Evolutionary conservation across 345 rosid species (phyloP).

Genomic region (Syzygium aromaticum): DNA sequence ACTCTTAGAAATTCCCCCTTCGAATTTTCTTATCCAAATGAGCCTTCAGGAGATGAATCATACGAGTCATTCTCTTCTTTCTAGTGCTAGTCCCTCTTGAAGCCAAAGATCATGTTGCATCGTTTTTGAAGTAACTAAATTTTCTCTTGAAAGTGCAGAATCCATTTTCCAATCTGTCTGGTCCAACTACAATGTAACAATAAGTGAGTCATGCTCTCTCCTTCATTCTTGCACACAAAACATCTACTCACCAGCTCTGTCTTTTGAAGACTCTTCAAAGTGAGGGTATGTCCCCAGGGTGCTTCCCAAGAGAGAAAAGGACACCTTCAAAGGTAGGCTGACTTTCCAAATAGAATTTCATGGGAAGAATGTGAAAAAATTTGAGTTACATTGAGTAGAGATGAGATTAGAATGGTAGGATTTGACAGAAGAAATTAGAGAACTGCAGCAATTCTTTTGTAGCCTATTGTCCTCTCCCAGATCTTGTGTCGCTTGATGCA

Average conservation of each 20-base stretch:
- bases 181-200: neutral
- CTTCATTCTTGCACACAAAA: neutral
- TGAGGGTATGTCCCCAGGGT: neutral
- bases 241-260: neutral
- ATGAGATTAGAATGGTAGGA: neutral
- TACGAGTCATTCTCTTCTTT: neutral
- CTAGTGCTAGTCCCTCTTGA: neutral
- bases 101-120: neutral
- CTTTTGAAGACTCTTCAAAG: neutral
- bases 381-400: neutral
- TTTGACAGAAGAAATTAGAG: neutral
- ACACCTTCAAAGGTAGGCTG: neutral
- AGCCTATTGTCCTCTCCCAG: neutral
- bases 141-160: neutral
- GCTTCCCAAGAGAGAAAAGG: neutral
- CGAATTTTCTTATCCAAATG: neutral
- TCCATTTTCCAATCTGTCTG: neutral
- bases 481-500: neutral
- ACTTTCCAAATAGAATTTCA: neutral
- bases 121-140: neutral
- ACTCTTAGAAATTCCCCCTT: neutral
- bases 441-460: neutral
- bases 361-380: neutral
- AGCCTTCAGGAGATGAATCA: neutral
- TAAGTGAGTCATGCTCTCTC: neutral